Evolutionary conservation across 768 basidiomycete genomes (phyloP), one percentile per base, ranked within the genome.

Genomic region (Trametopsis cervina): DNA sequence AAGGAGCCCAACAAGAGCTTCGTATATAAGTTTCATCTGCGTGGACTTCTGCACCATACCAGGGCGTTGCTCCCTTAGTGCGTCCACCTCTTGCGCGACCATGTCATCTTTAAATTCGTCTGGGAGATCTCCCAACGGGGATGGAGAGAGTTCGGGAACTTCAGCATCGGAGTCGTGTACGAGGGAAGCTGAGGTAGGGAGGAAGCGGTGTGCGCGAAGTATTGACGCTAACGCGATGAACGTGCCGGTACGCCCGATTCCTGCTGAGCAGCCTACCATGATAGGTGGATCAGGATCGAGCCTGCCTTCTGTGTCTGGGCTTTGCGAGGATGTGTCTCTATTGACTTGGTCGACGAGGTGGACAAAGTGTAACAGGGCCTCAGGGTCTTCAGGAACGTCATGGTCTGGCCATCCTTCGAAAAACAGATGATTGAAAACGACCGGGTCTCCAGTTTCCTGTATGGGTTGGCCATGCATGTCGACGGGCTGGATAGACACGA

Each of bases 361-460:
- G 38, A 81, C 53, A 59, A 90, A 89, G 20, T 66, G 65, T 22
- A 88, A 63, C 13, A 90, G 66, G 36, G 74, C 76, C n/a, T 66
- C 68, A 36, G 74, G 75, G 51, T 89, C 78, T 48, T 77, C 69
- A 9, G 89, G 89, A n/a, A 91, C 78, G 22, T 88, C 85, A 55
- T 89, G 81, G 62, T 92, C 89, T 13, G 89, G 89, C 89, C 89
- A 92, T 2, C 81, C 80, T 17, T 70, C 66, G 58, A 83, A 91
- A 26, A 89, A 63, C 63, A 91, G 54, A 60, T 91, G 89, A 41
- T 75, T 75, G 63, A 90, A 87, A 24, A 71, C 62, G 43, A 80
- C 60, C 17, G 73, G 56, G 35, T 70, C 61, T 10, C 61, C 57
- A 26, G 36, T 52, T 33, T 15, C 29, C 29, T 33, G 29, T 7